A percentile compares a stretch with the other conserved stretches of the same genome.
Evolutionary conservation across 2,329 filamentous ascomycete genomes (phyloP).

Genomic region (Colletotrichum sp.): DNA sequence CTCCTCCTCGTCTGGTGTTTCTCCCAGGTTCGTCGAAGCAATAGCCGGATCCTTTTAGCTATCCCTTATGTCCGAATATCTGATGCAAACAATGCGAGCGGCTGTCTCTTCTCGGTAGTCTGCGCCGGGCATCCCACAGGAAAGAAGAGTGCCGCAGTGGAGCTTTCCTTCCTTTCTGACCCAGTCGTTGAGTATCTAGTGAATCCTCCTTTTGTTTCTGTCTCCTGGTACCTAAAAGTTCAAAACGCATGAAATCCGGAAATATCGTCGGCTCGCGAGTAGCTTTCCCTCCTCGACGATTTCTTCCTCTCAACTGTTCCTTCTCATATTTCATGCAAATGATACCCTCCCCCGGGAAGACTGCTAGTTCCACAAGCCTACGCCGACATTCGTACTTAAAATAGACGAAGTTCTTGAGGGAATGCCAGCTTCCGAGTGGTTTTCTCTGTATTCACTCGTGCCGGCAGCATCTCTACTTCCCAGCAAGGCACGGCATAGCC

Average conservation of each 20-base stretch:
- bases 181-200: background rate
- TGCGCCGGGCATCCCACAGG: background rate
- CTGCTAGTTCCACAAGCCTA: background rate
- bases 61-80: background rate
- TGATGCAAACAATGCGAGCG: background rate
- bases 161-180: background rate
- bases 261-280: background rate
- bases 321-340: background rate
- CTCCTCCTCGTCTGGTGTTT: background rate
- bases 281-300: background rate
- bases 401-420: fast-evolving
- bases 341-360: background rate
- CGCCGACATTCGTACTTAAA: background rate
- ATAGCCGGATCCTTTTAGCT: background rate
- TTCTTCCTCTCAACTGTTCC: background rate
- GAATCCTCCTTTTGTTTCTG: background rate
- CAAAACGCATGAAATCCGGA: background rate
- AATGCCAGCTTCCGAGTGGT: background rate
- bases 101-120: background rate
- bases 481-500: background rate
- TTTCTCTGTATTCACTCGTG: background rate
- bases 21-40: background rate
- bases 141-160: background rate
- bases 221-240: background rate
- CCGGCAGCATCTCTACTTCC: background rate